Evolutionary conservation across 768 basidiomycete genomes (phyloP).

Genomic region (Tubosaeta sp.): DNA sequence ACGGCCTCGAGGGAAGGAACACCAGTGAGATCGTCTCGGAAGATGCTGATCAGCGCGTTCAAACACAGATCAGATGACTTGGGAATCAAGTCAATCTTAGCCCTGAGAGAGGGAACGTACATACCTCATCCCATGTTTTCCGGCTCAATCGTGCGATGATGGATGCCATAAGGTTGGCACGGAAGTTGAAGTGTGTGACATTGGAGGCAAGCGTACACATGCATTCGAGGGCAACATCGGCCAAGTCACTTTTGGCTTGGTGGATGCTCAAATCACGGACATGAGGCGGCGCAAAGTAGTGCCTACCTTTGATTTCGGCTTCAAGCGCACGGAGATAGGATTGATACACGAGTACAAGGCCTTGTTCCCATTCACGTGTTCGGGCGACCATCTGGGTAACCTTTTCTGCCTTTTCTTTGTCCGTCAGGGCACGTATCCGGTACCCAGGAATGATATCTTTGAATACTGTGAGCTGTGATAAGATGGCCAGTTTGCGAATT

Average conservation of each 20-base stretch:
- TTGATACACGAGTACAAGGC: conserved; percentile 85
- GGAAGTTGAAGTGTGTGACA: conserved; percentile 95
- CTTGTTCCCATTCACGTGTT: conserved; percentile 94
- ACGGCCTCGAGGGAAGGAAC: conserved; percentile 82
- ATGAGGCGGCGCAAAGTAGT: conserved; percentile 16
- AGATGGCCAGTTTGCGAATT: conserved; percentile 82
- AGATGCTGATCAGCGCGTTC: conserved; percentile 73
- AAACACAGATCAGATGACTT: conserved; percentile 87
- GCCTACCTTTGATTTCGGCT: conserved; percentile 71
- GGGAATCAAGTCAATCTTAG: conserved; percentile 11
- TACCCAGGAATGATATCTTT: conserved; percentile 96
- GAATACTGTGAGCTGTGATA: conserved; percentile 91
- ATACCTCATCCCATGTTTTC: conserved; percentile 85
- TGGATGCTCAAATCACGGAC: conserved; percentile 17
- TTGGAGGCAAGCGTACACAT: conserved; percentile 83
- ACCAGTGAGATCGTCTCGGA: conserved; percentile 79
- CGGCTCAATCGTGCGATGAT: conserved; percentile 79
- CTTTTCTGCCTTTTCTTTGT: conserved; percentile 87
- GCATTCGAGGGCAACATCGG: conserved; percentile 70
- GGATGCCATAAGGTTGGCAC: conserved; percentile 85
- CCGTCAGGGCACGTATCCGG: conserved; percentile 87
- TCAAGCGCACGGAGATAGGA: conserved; percentile 83
- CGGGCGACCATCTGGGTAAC: conserved; percentile 89
- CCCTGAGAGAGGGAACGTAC: conserved; percentile 22
- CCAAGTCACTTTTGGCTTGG: conserved; percentile 60